These are phyloP conservation scores for Nothophaeocryptopus gaeumannii DNA, from an alignment of 2,329 filamentous ascomycete species.

Conservation along the genomic window DNA sequence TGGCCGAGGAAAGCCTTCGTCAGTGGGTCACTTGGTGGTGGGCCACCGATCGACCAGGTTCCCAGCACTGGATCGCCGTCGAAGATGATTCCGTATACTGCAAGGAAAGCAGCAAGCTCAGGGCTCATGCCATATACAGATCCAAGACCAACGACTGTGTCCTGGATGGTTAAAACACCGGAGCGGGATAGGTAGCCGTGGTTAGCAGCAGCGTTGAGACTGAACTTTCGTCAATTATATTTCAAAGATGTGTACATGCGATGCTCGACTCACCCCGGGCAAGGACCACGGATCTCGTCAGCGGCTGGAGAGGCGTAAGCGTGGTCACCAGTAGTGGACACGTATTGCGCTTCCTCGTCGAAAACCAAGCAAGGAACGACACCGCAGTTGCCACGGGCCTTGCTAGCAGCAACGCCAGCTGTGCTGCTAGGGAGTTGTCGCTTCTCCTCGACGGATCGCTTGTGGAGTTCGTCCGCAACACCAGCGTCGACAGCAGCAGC, in stretches of 20 bases:
- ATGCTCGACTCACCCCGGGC: conserved; percentile 12
- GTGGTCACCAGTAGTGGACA: conserved; percentile 10
- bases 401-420: conserved; percentile 5
- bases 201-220: conserved; percentile 16
- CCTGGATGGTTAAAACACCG: conserved; percentile 24
- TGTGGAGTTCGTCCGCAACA: conserved; percentile 4
- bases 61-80: conserved; percentile 12
- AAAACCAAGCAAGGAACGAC: conserved; percentile 8
- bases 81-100: conserved; percentile 30
- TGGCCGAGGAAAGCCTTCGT: conserved; percentile 18
- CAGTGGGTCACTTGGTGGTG: conserved; percentile 14
- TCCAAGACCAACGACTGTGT: conserved; percentile 26
- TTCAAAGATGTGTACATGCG: too few species aligned
- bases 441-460: conserved; percentile 5
- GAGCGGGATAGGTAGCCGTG: conserved; percentile 17
- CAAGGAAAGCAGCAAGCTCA: conserved; percentile 25
- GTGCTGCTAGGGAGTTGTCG: conserved; percentile 2
- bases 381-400: conserved; percentile 13
- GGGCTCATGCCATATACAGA: conserved; percentile 15
- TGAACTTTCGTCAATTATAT: too few species aligned
- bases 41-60: conserved; percentile 32
- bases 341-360: conserved; percentile 9
- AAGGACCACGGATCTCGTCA: conserved; percentile 26
- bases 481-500: not conserved
- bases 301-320: conserved; percentile 8